Conservation (phyloP, 2,329 filamentous ascomycete species). For the Colletotrichum sp. region DNA sequence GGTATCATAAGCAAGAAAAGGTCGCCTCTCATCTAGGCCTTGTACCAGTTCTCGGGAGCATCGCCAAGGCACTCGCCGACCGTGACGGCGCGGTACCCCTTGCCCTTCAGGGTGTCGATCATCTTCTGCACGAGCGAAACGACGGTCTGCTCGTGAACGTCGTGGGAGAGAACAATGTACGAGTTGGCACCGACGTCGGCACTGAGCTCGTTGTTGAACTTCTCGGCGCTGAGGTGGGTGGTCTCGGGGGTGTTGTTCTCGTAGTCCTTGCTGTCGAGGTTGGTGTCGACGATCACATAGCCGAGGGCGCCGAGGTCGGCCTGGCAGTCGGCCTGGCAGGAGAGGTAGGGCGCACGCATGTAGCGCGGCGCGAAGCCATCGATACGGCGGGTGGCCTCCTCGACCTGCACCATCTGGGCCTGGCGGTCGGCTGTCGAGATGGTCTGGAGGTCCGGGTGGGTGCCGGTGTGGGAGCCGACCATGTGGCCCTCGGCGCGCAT, state of each 20-base stretch:
- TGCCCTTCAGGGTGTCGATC: conserved; percentile 41
- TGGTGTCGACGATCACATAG: conserved; percentile 62
- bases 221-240: conserved; percentile 50
- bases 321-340: conserved; percentile 34
- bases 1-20: neutral
- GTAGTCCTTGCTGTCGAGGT: conserved; percentile 67
- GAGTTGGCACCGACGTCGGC: conserved; percentile 26
- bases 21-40: neutral
- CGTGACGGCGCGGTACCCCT: conserved; percentile 54
- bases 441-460: conserved; percentile 46
- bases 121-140: conserved; percentile 32
- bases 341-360: conserved; percentile 50
- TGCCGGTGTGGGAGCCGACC: conserved; percentile 42
- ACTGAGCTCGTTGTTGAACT: conserved; percentile 31
- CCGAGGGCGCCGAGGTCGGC: conserved; percentile 37
- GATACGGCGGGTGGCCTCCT: conserved; percentile 47
- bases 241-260: conserved; percentile 53
- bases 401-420: conserved; percentile 48
- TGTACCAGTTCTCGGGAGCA: conserved; percentile 55
- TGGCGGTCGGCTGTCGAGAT: conserved; percentile 36
- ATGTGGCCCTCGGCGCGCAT: conserved; percentile 49
- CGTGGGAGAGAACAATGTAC: conserved; percentile 59
- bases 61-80: conserved; percentile 64
- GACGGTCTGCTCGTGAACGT: conserved; percentile 47
- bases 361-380: conserved; percentile 47